phyloP scores from a whole-genome alignment of 305 asterid genomes.

The Stenogyne calaminthoides region DNA sequence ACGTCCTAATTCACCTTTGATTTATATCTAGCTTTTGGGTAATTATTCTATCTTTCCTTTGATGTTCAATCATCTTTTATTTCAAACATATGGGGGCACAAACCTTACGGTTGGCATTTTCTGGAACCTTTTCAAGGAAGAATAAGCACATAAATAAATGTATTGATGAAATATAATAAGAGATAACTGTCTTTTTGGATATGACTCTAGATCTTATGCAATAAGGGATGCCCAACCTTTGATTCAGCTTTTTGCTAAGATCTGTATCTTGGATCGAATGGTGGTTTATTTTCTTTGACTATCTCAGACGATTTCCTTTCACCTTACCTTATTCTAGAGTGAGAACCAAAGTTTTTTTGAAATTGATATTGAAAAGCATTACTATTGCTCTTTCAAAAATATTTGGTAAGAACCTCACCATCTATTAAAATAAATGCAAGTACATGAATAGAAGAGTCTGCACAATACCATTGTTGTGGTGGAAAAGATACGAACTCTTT shows the following conservation, averaged over 20 bases:
- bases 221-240: not conserved
- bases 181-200: not conserved
- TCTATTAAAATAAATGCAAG: not conserved
- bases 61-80: not conserved
- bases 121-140: conserved; percentile 5
- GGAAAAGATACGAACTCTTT: not conserved
- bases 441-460: not conserved
- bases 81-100: not conserved
- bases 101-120: not conserved
- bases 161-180: not conserved
- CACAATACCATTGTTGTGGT: not conserved
- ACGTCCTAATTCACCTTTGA: conserved; percentile 31
- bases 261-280: not conserved
- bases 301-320: not conserved
- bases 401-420: not conserved
- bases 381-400: not conserved
- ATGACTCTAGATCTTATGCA: not conserved
- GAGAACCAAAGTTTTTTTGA: not conserved
- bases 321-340: conserved; percentile 2
- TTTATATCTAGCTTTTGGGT: conserved; percentile 17
- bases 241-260: not conserved
- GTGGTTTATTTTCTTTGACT: not conserved
- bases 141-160: not conserved
- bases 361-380: not conserved
- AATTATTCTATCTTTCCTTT: not conserved